Base-by-base conservation (phyloP, 1,284 basidiomycete species). In the Lentinula novae-zelandiae region DNA sequence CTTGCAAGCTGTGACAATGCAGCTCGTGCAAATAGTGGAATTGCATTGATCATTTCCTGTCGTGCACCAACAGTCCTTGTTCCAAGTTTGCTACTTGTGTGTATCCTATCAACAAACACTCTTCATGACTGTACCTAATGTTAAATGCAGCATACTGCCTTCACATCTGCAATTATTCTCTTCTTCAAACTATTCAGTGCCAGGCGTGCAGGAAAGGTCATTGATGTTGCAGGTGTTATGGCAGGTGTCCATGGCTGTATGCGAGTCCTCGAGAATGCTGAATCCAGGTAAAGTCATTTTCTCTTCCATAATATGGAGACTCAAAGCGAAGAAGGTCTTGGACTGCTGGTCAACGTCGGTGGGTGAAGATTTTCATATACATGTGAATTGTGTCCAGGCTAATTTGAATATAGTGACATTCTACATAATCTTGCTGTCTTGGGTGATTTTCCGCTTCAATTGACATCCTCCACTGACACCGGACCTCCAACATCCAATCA, bases 181-280 rank as follows among this genome's bases (percentile, higher is more conserved):
- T 73, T 92, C 40, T 77, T 93, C 62, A 88, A 85, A 63, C 82
- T 90, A 33, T 91, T 89, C 81, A 82, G 84, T 13, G 83, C 83
- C 12, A 82, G 81, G 67, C 79, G 81, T 57, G 78, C 83, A 9
- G 82, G 83, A 1, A 70, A 79, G 8, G 69, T 73, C 5, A 73
- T 72, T 2, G 84, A 89, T 64, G 75, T 80, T 0, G 75, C 78
- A 46, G 82, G 83, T 63, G 84, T 87, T 62, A 80, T 87, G 72
- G 75, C 75, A 53, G 86, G 91, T 65, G 83, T 93, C 38, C 76
- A 84, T 60, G 84, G 83, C 65, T 90, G 89, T 66, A 81, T 92
- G 71, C 74, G 80, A 20, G 49, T 44, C 22, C 31, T 58, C 7
- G 49, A 51, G 22, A 44, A 44, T 22, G 49, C 51, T 15, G 57